Percentiles rank a stretch among this genome's conserved stretches.
Evolutionary conservation across 2,329 filamentous ascomycete genomes (phyloP).

Genomic region (Diaporthe australafricana): DNA sequence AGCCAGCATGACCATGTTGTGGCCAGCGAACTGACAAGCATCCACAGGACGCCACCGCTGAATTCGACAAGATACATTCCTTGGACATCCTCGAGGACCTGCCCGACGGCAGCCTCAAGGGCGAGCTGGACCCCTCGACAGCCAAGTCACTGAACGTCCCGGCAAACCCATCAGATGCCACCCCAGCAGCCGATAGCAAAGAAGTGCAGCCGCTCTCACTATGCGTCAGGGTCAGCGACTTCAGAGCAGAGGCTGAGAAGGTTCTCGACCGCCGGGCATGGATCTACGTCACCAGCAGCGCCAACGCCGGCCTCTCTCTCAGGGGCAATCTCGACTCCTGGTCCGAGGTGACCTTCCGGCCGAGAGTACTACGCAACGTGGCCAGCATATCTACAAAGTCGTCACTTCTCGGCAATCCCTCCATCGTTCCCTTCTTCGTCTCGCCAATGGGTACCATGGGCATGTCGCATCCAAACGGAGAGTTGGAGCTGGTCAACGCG

Average conservation of each 20-base stretch:
- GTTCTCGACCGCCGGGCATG: slow-evolving; percentile 71
- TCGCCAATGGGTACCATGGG: slow-evolving; percentile 57
- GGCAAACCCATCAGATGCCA: slow-evolving; percentile 3
- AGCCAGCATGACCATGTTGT: not conserved
- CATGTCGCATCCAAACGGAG: slow-evolving; percentile 54
- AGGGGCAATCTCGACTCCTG: slow-evolving; percentile 43
- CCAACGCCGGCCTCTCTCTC: slow-evolving; percentile 46
- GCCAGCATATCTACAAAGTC: slow-evolving; percentile 39
- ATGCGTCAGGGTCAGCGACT: slow-evolving; percentile 56
- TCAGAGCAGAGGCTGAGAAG: slow-evolving; percentile 58
- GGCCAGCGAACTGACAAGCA: not conserved
- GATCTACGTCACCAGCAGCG: slow-evolving; percentile 45
- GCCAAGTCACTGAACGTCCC: slow-evolving; percentile 40
- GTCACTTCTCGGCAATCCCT: slow-evolving; percentile 55
- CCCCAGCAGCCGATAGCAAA: slow-evolving; percentile 29
- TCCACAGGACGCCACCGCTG: slow-evolving; percentile 46
- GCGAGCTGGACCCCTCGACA: slow-evolving; percentile 43
- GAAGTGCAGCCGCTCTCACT: slow-evolving; percentile 44
- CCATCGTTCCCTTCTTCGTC: slow-evolving; percentile 62
- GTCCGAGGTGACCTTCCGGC: slow-evolving; percentile 37
- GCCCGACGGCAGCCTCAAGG: slow-evolving; percentile 45
- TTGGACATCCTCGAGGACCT: slow-evolving; percentile 46
- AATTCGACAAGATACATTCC: slow-evolving; percentile 47
- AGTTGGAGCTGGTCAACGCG: slow-evolving; percentile 60
- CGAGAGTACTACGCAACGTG: slow-evolving; percentile 48